Evolutionary conservation across 1,284 basidiomycete species (phyloP).

Genomic region (Omphalotus olearius): DNA sequence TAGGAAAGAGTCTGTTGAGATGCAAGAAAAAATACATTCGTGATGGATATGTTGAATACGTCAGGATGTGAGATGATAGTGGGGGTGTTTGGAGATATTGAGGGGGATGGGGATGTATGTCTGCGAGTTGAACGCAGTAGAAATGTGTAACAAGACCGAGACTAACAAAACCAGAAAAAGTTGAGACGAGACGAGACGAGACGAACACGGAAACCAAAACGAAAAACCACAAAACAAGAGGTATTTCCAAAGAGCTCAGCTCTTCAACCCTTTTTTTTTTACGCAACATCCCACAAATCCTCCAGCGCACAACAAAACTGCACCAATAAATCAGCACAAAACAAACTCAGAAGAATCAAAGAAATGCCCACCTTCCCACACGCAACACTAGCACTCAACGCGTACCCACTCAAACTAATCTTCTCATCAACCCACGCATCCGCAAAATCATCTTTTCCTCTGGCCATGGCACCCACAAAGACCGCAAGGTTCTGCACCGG

Average conservation of each 20-base stretch:
- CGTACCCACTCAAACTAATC: constrained; percentile 94
- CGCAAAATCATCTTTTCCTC: constrained; percentile 95
- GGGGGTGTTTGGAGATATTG: too few species aligned
- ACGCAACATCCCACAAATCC: constrained; percentile 60
- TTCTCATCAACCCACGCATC: constrained; percentile 97
- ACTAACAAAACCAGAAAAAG: too few species aligned
- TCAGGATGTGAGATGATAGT: too few species aligned
- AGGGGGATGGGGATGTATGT: neutral
- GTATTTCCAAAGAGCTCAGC: too few species aligned
- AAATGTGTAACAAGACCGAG: neutral
- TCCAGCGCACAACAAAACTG: constrained; percentile 71
- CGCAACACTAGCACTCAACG: constrained; percentile 91
- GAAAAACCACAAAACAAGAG: neutral
- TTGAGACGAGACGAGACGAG: neutral
- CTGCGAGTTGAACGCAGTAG: neutral
- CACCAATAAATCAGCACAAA: constrained; percentile 54
- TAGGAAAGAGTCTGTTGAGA: neutral
- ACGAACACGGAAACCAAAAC: neutral
- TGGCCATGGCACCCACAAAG: constrained; percentile 97
- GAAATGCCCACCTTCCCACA: constrained; percentile 80
- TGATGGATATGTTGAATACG: neutral
- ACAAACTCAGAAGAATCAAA: constrained; percentile 45
- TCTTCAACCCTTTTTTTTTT: constrained; percentile 12
- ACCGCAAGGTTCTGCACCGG: constrained; percentile 89
- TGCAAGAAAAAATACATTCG: neutral